These are phyloP conservation scores for Nakazawaea pomicola DNA, from an alignment of 805 yeast genomes.

Conservation along the genomic window DNA sequence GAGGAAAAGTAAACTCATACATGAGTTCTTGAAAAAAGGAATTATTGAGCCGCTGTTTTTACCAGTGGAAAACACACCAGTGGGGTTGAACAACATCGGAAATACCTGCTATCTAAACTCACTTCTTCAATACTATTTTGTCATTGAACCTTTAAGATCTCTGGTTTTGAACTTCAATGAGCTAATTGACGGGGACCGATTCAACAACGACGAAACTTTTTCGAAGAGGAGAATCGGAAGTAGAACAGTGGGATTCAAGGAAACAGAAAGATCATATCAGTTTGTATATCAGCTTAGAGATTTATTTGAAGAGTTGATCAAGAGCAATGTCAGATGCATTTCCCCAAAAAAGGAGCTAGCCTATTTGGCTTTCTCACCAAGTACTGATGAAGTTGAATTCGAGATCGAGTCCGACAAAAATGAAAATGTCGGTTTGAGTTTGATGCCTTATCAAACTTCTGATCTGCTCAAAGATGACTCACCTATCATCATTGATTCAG, in stretches of 20 bases:
- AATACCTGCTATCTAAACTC: constrained; percentile 95
- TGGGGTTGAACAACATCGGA: constrained; percentile 91
- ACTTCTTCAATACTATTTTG: constrained; percentile 82
- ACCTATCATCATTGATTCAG: constrained; percentile 6
- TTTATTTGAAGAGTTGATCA: constrained; percentile 66
- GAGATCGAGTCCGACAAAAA: constrained; percentile 20
- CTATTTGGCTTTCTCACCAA: constrained; percentile 77
- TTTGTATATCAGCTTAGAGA: constrained; percentile 70
- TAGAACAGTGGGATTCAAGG: constrained; percentile 69
- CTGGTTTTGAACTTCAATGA: constrained; percentile 53
- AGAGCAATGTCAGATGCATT: constrained; percentile 57
- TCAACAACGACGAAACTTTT: constrained; percentile 27
- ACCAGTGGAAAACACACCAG: constrained; percentile 74
- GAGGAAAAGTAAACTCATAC: constrained; percentile 51
- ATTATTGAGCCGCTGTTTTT: constrained; percentile 51
- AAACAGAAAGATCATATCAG: constrained; percentile 75
- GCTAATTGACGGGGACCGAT: constrained; percentile 19
- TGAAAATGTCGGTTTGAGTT: background rate
- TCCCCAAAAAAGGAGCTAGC: constrained; percentile 83
- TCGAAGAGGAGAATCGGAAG: constrained; percentile 78
- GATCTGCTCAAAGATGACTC: background rate
- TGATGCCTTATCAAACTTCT: background rate
- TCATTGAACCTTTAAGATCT: constrained; percentile 74
- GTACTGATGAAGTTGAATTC: constrained; percentile 61
- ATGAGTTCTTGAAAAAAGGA: constrained; percentile 56